phyloP scores from a whole-genome alignment of 305 asterid genomes.

The Andrographis paniculata region DNA sequence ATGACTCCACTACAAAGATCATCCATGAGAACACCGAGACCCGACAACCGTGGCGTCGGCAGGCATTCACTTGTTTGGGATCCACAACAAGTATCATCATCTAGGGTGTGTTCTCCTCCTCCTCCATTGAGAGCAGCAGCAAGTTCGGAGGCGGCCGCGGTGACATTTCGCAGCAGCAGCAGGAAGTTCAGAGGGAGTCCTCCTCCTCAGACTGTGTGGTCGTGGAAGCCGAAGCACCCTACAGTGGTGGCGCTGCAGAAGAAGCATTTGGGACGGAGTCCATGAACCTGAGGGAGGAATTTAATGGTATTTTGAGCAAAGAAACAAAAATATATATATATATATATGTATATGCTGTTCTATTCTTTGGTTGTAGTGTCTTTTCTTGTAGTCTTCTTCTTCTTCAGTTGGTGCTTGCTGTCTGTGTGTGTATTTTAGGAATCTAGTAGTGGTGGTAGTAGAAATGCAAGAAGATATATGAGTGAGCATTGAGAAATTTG shows the following conservation, averaged over 20 bases:
- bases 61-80: conserved; percentile 81
- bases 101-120: conserved; percentile 58
- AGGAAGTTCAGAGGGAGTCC: conserved; percentile 71
- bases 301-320: conserved; percentile 31
- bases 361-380: no score
- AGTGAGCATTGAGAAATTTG: no score
- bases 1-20: conserved; percentile 31
- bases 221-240: conserved; percentile 90
- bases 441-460: no score
- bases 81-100: conserved; percentile 60
- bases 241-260: conserved; percentile 76
- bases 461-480: no score
- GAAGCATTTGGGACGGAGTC: conserved; percentile 88
- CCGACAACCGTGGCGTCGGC: conserved; percentile 33
- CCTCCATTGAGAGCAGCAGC: conserved; percentile 21
- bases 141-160: conserved; percentile 23
- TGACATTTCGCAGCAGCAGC: conserved; percentile 44
- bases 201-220: conserved; percentile 62
- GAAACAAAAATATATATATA: not conserved
- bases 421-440: no score
- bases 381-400: no score
- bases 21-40: conserved; percentile 24
- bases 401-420: no score
- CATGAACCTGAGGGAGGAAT: conserved; percentile 56
- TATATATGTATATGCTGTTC: no score